Evolutionary conservation across 2,329 filamentous ascomycete genomes (phyloP), one percentile per base, ranked within the genome.

Genomic region (Leptographium wingfieldii): DNA sequence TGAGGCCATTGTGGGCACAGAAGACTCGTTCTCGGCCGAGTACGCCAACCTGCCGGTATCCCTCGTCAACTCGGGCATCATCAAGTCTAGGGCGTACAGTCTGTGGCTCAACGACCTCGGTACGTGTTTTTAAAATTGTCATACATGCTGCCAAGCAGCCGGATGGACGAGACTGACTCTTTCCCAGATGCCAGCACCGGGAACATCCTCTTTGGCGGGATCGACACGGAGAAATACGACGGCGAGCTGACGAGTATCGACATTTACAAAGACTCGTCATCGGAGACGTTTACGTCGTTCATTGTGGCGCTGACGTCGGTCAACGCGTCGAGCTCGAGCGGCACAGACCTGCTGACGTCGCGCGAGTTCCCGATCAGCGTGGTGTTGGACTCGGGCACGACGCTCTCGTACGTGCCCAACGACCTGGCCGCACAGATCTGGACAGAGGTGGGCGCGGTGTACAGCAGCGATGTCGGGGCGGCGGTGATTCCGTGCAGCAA

Each of bases 201-300:
- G 43, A 86, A 76, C 65, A 85, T 92, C 62, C 75, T 92, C 1
- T 94, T 92, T 65, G 89, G 89, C 48, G 89, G 87, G n/a, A 83
- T 92, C 61, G 88, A 92, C 69, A 88, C 82, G 0, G 80, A 79
- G 61, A 92, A 92, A 69, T 94, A 84, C 71, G 69, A 76, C 0
- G 88, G 87, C 55, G 70, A 80, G 2, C 76, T 92, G 38, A 76
- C 78, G 54, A 80, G 77, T 6, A 75, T 91, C 33, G 76, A 85
- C 19, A 76, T 90, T 62, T 74, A 83, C 65, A 69, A 76, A 58
- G 68, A 72, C 61, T 69, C 74, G 55, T 64, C 69, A 57, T 75
- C 66, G 35, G 57, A 56, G 63, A 66, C 58, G 38, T 77, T 73
- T 61, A 73, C 72, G 29, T 74, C 79, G 9, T 81, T 82, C 62